A percentile compares a stretch with the other conserved stretches of the same genome.
Conservation (phyloP, 148 eudicot genomes). For the Persicaria maculosa region DNA sequence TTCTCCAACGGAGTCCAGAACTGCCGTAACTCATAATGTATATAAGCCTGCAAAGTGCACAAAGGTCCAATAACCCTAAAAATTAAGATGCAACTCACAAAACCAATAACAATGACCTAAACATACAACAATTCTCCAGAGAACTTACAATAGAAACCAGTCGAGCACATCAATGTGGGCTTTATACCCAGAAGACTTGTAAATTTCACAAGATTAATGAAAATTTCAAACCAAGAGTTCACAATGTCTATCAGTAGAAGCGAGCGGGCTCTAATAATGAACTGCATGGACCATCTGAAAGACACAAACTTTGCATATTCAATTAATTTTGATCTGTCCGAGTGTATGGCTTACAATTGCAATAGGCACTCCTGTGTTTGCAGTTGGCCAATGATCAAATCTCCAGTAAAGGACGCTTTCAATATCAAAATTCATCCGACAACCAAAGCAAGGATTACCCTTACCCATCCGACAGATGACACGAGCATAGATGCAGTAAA, state of each 20-base stretch:
- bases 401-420: not conserved
- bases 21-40: not conserved
- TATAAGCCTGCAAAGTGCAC: constrained; percentile 1
- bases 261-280: not conserved
- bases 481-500: not conserved
- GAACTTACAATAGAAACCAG: not conserved
- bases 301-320: not conserved
- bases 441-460: not conserved
- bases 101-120: not conserved
- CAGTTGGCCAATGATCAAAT: not conserved
- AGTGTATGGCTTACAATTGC: not conserved
- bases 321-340: not conserved
- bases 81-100: not conserved
- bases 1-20: not conserved
- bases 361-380: not conserved
- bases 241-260: not conserved
- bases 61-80: not conserved
- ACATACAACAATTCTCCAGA: not conserved
- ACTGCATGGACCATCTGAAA: not conserved
- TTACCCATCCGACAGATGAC: not conserved
- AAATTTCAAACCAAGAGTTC: not conserved
- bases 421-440: not conserved
- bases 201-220: not conserved
- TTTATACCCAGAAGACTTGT: not conserved
- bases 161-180: not conserved